Evolutionary conservation across 2,329 filamentous ascomycete species (phyloP), one percentile per base, ranked within the genome.

Genomic region (Talaromyces sp.): DNA sequence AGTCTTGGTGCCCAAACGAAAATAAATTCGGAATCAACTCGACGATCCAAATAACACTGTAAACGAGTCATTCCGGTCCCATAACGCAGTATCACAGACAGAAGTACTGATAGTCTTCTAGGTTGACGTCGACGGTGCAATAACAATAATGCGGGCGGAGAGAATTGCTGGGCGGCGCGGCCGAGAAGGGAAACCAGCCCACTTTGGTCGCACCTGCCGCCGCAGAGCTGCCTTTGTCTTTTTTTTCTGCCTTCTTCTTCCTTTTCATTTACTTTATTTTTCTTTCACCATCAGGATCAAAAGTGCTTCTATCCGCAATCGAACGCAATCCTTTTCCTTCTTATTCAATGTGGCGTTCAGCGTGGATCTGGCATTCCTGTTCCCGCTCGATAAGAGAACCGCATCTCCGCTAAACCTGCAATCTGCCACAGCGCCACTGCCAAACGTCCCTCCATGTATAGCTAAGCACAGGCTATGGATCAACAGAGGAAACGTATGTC

Each of bases 401-500:
- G 66, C 67, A 69, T 66, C 67, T 71, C 65, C 74, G 68, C 64
- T 72, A 66, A 73, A 68, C 53, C 60, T 64, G 57, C 56, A 60
- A 65, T 64, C 44, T 53, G 9, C 23, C n/a, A 62, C 47, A 4
- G 44, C 61, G 44, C 44, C 44, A 47, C 44, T 16, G 52, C 52
- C 59, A 36, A 47, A 59, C 6, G 30, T 40, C 61, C 58, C 51
- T 42, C 57, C 61, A 61, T 61, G 65, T 57, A 53, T 68, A 63
- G 63, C 60, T 68, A 64, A 67, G 66, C 70, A 52, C 47, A 50
- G 62, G 62, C 52, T 66, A 82, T 82, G 80, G 80, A 82, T 69
- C 79, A 78, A 68, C 76, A 74, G 71, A 76, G 78, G 69, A 82
- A 82, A 76, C 78, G 80, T 82, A 77, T 65, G 74, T 59, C 58